phyloP scores from a whole-genome alignment of 805 yeast genomes.

The Candida easanensis region DNA sequence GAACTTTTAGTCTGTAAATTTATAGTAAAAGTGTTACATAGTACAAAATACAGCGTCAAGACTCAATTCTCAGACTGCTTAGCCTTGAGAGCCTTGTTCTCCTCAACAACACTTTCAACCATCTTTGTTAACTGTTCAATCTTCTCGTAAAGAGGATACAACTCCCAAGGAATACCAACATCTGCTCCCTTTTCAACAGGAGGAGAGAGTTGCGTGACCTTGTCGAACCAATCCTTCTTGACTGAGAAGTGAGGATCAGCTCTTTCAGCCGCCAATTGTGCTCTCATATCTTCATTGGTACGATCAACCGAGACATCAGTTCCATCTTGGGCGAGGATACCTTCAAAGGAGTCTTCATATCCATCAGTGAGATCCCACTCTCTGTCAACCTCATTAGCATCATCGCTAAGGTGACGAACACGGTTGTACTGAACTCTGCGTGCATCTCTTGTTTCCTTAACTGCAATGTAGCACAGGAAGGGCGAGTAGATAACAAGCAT shows the following conservation, averaged over 20 bases:
- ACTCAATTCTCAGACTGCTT: conserved; percentile 2
- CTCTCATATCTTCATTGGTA: conserved; percentile 38
- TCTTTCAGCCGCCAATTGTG: conserved; percentile 61
- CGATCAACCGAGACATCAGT: conserved; percentile 26
- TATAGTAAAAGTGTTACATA: background rate
- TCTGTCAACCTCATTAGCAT: conserved; percentile 71
- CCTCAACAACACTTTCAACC: conserved; percentile 20
- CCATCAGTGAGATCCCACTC: conserved; percentile 89
- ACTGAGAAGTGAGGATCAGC: conserved; percentile 69
- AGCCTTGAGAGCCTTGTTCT: conserved; percentile 21
- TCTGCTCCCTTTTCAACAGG: conserved; percentile 55
- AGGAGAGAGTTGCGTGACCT: conserved; percentile 50
- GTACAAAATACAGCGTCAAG: conserved; percentile 10
- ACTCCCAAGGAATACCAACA: conserved; percentile 63
- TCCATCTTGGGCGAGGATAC: conserved; percentile 28
- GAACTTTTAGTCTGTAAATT: too few species aligned
- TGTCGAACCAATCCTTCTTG: conserved; percentile 48
- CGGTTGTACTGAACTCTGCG: conserved; percentile 72
- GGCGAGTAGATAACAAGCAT: conserved; percentile 73
- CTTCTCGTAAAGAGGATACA: conserved; percentile 50
- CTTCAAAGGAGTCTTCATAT: conserved; percentile 38
- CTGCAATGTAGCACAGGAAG: conserved; percentile 53
- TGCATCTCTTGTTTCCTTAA: conserved; percentile 65
- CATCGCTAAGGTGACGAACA: conserved; percentile 61
- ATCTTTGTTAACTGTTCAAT: conserved; percentile 35